phyloP scores from a whole-genome alignment of 208 protist species.

The Acanthamoeba culbertsoni region DNA sequence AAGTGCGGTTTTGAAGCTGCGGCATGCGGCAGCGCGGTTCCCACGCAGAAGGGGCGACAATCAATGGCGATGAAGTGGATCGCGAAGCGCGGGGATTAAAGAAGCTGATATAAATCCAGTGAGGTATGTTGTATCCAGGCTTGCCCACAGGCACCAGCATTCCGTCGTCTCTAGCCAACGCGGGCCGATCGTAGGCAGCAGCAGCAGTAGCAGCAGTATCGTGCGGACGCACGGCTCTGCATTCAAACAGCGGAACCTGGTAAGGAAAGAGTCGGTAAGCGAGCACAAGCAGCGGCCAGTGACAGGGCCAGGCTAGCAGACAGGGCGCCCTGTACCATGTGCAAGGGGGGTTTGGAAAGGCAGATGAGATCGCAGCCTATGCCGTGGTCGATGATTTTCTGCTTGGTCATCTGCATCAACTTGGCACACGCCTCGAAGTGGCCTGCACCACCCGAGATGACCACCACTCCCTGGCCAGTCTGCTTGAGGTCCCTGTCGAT shows the following conservation, averaged over 20 bases:
- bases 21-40: constrained; percentile 22
- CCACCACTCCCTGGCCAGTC: constrained; percentile 81
- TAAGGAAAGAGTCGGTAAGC: no score
- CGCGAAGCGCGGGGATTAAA: constrained; percentile 55
- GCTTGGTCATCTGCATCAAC: constrained; percentile 78
- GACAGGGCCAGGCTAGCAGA: background rate
- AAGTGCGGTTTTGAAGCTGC: background rate
- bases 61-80: background rate
- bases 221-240: background rate
- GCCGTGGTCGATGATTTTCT: constrained; percentile 85
- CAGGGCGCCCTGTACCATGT: constrained; percentile 77
- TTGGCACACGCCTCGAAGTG: constrained; percentile 78
- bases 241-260: constrained; percentile 27
- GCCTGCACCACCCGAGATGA: constrained; percentile 81
- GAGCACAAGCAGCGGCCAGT: no score
- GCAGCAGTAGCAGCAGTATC: background rate
- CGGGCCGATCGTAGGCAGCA: background rate
- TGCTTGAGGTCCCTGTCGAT: constrained; percentile 81
- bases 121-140: constrained; percentile 59
- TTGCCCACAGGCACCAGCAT: background rate
- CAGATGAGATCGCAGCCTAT: constrained; percentile 83
- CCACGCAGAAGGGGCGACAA: background rate
- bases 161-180: background rate
- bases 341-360: constrained; percentile 76
- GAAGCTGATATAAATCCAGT: constrained; percentile 72